A percentile compares a stretch with the other conserved stretches of the same genome.
These are phyloP conservation scores for Talaromyces sp. DNA, from an alignment of 2,329 filamentous ascomycete genomes.

Conservation along the genomic window DNA sequence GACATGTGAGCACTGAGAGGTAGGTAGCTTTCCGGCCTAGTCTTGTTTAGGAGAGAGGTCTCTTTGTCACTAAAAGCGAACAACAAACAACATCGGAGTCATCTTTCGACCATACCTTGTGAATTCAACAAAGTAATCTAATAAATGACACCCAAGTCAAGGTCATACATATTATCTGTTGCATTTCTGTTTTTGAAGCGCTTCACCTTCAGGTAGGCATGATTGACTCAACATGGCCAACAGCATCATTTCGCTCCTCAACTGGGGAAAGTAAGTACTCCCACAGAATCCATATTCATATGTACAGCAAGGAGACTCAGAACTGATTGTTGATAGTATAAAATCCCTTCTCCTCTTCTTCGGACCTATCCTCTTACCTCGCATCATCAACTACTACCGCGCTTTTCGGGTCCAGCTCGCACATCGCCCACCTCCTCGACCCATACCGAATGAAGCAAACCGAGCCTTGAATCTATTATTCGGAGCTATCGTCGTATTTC, in stretches of 20 bases:
- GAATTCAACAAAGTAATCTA: neutral
- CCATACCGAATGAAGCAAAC: constrained; percentile 30
- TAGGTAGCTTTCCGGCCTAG: neutral
- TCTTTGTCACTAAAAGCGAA: neutral
- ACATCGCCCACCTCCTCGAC: constrained; percentile 34
- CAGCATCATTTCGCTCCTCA: constrained; percentile 9
- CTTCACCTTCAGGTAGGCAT: neutral
- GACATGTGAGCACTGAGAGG: neutral
- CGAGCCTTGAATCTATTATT: constrained; percentile 49
- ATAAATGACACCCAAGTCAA: neutral
- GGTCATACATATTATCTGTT: neutral
- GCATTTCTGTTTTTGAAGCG: neutral
- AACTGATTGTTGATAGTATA: constrained; percentile 26
- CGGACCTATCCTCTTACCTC: constrained; percentile 38
- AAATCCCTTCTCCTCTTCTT: constrained; percentile 42
- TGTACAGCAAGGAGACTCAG: neutral
- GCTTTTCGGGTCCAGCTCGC: constrained; percentile 29
- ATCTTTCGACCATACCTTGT: neutral
- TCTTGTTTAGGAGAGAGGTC: neutral
- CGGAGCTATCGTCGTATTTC: constrained; percentile 47
- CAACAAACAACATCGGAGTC: neutral
- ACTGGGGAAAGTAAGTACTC: constrained; percentile 13
- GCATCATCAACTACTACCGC: constrained; percentile 35
- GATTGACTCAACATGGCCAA: constrained; percentile 9
- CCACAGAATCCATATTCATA: neutral